Evolutionary conservation across 345 rosid species (phyloP).

Genomic region (Moricandia moricandioides): DNA sequence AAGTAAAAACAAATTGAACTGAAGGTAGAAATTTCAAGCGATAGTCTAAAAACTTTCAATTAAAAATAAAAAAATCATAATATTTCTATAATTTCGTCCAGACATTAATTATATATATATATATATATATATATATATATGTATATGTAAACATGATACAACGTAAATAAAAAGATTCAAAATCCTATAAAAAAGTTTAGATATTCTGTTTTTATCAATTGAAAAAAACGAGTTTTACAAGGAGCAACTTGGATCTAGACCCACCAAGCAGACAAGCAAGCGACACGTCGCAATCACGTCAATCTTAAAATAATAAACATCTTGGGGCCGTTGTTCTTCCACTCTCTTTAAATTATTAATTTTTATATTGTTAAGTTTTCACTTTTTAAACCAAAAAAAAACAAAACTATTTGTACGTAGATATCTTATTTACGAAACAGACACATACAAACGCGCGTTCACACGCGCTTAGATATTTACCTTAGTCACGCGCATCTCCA

Average conservation of each 20-base stretch:
- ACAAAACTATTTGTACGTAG: conserved; percentile 17
- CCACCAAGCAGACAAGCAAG: conserved; percentile 31
- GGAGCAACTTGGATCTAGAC: neutral
- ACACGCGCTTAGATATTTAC: conserved; percentile 5
- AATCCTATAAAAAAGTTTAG: neutral
- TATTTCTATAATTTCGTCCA: neutral
- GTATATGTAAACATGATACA: neutral
- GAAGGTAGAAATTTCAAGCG: neutral
- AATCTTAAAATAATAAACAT: conserved; percentile 20
- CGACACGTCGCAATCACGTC: conserved; percentile 40
- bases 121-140: neutral
- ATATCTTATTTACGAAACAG: conserved; percentile 18
- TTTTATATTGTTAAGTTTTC: neutral
- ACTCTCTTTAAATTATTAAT: conserved; percentile 16
- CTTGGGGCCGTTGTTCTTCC: conserved; percentile 33
- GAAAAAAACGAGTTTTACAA: neutral
- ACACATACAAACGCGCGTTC: conserved; percentile 1
- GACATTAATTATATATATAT: neutral
- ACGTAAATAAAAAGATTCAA: neutral
- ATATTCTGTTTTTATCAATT: neutral
- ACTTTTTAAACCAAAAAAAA: conserved; percentile 11
- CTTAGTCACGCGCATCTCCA: neutral
- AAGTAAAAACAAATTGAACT: neutral
- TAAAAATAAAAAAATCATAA: neutral
- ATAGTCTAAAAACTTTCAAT: neutral